Evolutionary conservation across 441 rosid genomes (phyloP), one percentile per base, ranked within the genome.

Genomic region (Flueggea neowawraea): DNA sequence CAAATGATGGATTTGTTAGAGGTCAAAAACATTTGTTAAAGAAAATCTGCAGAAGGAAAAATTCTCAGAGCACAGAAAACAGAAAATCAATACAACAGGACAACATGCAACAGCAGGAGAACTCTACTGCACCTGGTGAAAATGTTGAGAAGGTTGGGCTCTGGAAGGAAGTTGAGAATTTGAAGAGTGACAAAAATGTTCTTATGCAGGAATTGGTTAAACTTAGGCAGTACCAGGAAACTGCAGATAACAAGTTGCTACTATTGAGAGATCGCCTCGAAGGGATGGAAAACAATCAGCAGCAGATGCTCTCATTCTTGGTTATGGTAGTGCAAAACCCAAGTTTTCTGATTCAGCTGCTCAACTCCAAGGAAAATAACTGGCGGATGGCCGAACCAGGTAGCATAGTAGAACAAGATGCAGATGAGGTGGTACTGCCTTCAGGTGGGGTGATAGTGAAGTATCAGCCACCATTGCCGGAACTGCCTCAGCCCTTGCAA

Each of bases 291-390:
- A 84, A 83, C 75, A 85, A 82, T 68, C 97, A 89, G 65, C 95
- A 91, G 62, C 93, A 89, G 84, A 79, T 94, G 99, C 84, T 94
- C 48, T 94, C 99, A 6, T 91, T 94, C 76, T 71, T 94, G 62
- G 85, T 87, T 16, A 83, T 87, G 99, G 96, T 87, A 39, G 80
- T 94, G 88, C 91, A 91, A 80, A 85, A 69, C 57, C 99, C 99
- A 0, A 81, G 85, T 54, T 74, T 94, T 64, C 68, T 94, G 69
- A 77, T 75, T 71, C 95, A 90, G 82, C 74, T 94, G 70, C 87
- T 90, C 64, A 79, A 85, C 11, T 87, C 89, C 2, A 88, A 92
- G 64, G 95, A 87, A 53, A 88, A 79, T 33, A 78, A 57, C 54
- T 86, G 91, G 91, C 74, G 86, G 50, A 75, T 74, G 72, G 69